Conservation (phyloP, 768 basidiomycete species). For the Phaeotremella fagi region DNA sequence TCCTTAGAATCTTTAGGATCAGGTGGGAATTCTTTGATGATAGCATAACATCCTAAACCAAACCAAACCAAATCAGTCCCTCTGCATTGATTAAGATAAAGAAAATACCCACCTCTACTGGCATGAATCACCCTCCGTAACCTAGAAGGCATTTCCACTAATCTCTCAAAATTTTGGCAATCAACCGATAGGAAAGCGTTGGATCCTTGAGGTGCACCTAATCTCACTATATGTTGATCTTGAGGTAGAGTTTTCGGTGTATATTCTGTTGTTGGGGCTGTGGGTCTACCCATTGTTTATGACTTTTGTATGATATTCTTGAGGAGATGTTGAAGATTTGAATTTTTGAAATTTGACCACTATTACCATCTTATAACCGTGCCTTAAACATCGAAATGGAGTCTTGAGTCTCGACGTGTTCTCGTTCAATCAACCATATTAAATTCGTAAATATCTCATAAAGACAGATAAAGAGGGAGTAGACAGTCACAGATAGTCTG, state of each 20-base stretch:
- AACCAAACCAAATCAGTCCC: neutral
- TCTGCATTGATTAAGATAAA: neutral
- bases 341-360: too few relatives aligned
- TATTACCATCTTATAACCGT: too few relatives aligned
- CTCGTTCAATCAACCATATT: too few relatives aligned
- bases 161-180: conserved; percentile 14
- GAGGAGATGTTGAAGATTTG: too few relatives aligned
- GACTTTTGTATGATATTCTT: too few relatives aligned
- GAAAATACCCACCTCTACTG: conserved; percentile 17
- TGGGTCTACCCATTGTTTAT: neutral
- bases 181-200: conserved; percentile 26
- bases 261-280: neutral
- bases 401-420: too few relatives aligned
- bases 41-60: conserved; percentile 25
- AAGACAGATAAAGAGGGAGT: too few relatives aligned
- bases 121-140: conserved; percentile 17
- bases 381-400: too few relatives aligned
- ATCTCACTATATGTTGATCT: conserved; percentile 18
- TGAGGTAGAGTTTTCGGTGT: conserved; percentile 15
- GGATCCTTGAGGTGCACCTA: conserved; percentile 28
- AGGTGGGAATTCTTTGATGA: conserved; percentile 23
- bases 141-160: conserved; percentile 27
- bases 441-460: too few relatives aligned
- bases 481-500: too few relatives aligned
- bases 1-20: conserved; percentile 1